Base-by-base conservation (phyloP, 768 basidiomycete genomes). In the Lactifluus echinatus region DNA sequence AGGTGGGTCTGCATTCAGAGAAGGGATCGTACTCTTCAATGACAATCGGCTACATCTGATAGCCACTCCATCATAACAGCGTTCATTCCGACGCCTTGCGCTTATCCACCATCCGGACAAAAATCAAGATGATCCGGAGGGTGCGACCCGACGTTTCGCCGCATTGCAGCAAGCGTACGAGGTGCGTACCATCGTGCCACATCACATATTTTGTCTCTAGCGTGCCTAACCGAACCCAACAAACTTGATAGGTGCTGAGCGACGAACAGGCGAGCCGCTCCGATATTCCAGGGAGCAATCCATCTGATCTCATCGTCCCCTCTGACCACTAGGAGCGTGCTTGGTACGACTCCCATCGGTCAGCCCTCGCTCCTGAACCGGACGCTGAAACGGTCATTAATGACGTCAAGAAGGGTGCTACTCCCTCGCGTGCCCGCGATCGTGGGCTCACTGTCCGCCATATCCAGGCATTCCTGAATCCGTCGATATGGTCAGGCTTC, bases 281-380 rank as follows among this genome's bases (percentile, higher is more conserved):
- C 48, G 43, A 56, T 50, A 44, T 24, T 15, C 28, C 31, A 28
- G 55, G 31, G n/a, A n/a, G 15, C n/a, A 31, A 21, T 39, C 2
- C 37, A 2, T 12, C 39, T 36, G 0, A 42, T 55, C 48, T 55
- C 29, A 47, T 23, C 15, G 47, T 14, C 37, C 40, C 44, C 36
- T n/a, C 48, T n/a, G 26, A 44, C 29, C 26, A 44, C 49, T 53
- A 95, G 89, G 95, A 98, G 77, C 78, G 96, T 64, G 93, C 96
- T 43, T 99, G 93, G 90, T 99, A 99, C 70, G 96, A 99, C 71
- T 84, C 84, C 4, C 95, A 98, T 69, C 84, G 85, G 56, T 83
- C 87, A 28, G 87, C 88, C 24, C 76, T 93, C 7, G 74, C 76
- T 17, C 87, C 88, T 2, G 87, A 89, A 65, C 82, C 90, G 40